Evolutionary conservation across 2,329 filamentous ascomycete genomes (phyloP), one percentile per base, ranked within the genome.

Genomic region (Botrytis deweyae): DNA sequence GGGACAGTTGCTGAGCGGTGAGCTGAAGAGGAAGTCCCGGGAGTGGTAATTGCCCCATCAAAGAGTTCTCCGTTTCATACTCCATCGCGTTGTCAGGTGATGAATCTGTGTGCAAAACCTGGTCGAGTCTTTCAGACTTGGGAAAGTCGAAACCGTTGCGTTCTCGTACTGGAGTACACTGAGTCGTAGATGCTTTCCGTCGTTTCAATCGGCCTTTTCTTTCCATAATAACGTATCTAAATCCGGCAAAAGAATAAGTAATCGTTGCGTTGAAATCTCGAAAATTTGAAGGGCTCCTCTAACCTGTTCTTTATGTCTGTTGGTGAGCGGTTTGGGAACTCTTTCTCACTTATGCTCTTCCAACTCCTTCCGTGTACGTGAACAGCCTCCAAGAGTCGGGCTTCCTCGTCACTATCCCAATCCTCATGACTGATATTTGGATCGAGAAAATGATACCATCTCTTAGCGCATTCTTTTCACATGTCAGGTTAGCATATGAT

Each of bases 281-380:
- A 42, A n/a, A 25, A 18, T 22, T 44, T 58, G 18, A 25, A n/a
- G 66, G 38, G n/a, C 18, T 18, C n/a, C 29, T 38, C 66, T 69
- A 58, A 69, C 66, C 66, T 38, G 49, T 69, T 69, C n/a, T 69
- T 69, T 69, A 69, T 58, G 33, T 69, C 66, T n/a, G 66, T 69
- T 58, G 49, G 66, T 25, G 66, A 69, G 49, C 66, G 66, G 22
- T 69, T 69, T 69, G 66, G 66, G 10, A 69, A 69, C 49, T 58
- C 49, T n/a, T 69, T 69, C 49, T 69, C 66, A 69, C 66, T 59
- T 69, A 69, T 69, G 66, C 66, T 69, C 49, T 58, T 69, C 66
- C 66, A 69, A 69, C 66, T 69, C n/a, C 66, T 69, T 69, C 66
- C 66, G 20, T 69, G 66, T 16, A 69, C 49, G 40, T 33, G 18